Conservation (phyloP, 164 flowering plant species). For the Macadamia integrifolia region DNA sequence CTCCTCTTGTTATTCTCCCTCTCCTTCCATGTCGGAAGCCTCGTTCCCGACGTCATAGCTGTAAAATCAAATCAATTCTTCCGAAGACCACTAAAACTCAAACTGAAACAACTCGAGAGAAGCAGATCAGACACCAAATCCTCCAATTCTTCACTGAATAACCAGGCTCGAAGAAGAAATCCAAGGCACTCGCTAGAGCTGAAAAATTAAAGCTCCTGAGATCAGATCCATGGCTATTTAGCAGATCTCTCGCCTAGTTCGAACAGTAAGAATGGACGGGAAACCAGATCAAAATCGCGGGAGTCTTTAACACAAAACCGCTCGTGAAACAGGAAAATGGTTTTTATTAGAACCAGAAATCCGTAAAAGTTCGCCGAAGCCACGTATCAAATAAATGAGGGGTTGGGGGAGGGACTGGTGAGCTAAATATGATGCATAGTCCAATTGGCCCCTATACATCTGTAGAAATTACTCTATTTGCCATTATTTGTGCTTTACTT, state of each 20-base stretch:
- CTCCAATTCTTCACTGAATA: background rate
- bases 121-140: background rate
- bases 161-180: background rate
- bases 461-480: slow-evolving; percentile 10
- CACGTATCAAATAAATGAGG: slow-evolving; percentile 2
- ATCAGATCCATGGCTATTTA: background rate
- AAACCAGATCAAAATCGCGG: slow-evolving; percentile 2
- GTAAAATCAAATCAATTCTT: background rate
- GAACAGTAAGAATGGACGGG: background rate
- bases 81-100: background rate
- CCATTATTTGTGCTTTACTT: slow-evolving; percentile 11
- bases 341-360: background rate
- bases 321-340: slow-evolving; percentile 3
- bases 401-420: slow-evolving; percentile 11
- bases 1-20: slow-evolving; percentile 84
- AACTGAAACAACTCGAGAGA: background rate
- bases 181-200: background rate
- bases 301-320: background rate
- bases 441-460: background rate
- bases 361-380: background rate
- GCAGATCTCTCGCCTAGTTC: background rate
- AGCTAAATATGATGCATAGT: slow-evolving; percentile 15
- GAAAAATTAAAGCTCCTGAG: background rate
- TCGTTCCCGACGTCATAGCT: slow-evolving; percentile 63
- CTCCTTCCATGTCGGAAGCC: slow-evolving; percentile 93